Base-by-base conservation (phyloP, 768 basidiomycete genomes). In the Lentinula sp. region DNA sequence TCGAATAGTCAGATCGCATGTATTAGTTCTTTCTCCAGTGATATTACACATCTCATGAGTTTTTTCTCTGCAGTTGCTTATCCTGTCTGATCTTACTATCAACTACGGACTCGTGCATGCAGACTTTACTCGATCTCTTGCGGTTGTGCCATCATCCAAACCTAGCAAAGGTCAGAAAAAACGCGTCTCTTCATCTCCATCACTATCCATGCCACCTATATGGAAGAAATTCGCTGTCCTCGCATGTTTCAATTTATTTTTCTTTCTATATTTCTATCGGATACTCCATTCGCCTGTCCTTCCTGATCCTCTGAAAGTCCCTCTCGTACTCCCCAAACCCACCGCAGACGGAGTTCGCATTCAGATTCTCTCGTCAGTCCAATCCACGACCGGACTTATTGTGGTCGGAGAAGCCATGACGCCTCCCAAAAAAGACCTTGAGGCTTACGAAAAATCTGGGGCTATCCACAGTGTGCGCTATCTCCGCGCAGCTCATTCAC, bases 311-410 rank as follows among this genome's bases (percentile, higher is more conserved):
- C 70, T 85, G 15, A 61, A 66, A 32, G 70, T 76, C 60, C 77
- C 83, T 4, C 86, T 82, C 66, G 74, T 71, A 33, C 84, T 82
- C 63, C 82, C 82, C 32, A 43, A 2, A 72, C 69, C 35, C 79
- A 78, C 61, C 82, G 84, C 2, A 73, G 48, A 48, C n/a, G 45
- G 45, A 1, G 35, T 91, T n/a, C 82, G 79, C 39, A 39, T 56
- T 16, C 55, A 56, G 12, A 82, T 93, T 28, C 81, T 88, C 53
- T 90, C 83, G 1, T 81, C 88, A 1, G 79, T 80, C 18, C 78
- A 85, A 59, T 90, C 90, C 18, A 71, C 81, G n/a, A 95, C 92
- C 1, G 95, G 95, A 1, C 76, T 88, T 13, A 84, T 98, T 37
- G 82, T 89, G 2, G 94, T 97, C 7, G 95, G 85, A 33, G 91